Conservation (phyloP, 495 filamentous ascomycete species). For the Barbatosphaeria neglecta region DNA sequence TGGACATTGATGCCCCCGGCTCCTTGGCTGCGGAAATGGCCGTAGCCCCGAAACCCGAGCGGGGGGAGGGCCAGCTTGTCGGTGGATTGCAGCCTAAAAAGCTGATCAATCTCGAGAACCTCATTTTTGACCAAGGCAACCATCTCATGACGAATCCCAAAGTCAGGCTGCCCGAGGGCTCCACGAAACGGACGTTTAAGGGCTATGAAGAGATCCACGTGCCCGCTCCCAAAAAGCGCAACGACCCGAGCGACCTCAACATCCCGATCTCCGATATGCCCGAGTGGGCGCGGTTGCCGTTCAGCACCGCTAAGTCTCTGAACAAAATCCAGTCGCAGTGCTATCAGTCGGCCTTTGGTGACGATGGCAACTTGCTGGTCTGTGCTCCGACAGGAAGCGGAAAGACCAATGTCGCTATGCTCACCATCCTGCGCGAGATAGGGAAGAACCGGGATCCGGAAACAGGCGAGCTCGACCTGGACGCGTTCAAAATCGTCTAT, state of each 20-base stretch:
- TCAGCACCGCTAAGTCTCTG: slow-evolving; percentile 62
- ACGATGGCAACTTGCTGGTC: slow-evolving; percentile 94
- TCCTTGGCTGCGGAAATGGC: slow-evolving; percentile 40
- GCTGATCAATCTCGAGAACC: slow-evolving; percentile 85
- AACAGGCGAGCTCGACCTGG: slow-evolving; percentile 82
- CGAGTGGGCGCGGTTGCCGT: slow-evolving; percentile 80
- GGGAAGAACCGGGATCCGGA: slow-evolving; percentile 83
- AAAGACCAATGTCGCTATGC: slow-evolving; percentile 98
- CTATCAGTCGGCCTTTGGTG: slow-evolving; percentile 79
- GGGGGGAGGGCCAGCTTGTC: slow-evolving; percentile 54
- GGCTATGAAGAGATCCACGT: slow-evolving; percentile 98
- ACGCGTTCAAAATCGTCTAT: slow-evolving; percentile 95
- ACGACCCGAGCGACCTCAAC: slow-evolving; percentile 65
- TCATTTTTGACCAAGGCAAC: slow-evolving; percentile 95
- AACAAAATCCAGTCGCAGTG: slow-evolving; percentile 95
- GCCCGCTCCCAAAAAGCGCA: slow-evolving; percentile 74
- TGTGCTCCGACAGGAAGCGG: slow-evolving; percentile 96
- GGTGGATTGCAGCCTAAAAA: slow-evolving; percentile 82
- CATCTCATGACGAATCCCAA: slow-evolving; percentile 97
- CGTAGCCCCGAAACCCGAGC: slow-evolving; percentile 24
- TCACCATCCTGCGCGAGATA: slow-evolving; percentile 90
- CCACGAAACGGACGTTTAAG: slow-evolving; percentile 88
- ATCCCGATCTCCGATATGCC: slow-evolving; percentile 80
- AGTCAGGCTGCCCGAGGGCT: slow-evolving; percentile 89
- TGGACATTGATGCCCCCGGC: slow-evolving; percentile 79